These are phyloP conservation scores for Candida sanyaensis DNA, from an alignment of 1,139 yeast species.

Conservation along the genomic window DNA sequence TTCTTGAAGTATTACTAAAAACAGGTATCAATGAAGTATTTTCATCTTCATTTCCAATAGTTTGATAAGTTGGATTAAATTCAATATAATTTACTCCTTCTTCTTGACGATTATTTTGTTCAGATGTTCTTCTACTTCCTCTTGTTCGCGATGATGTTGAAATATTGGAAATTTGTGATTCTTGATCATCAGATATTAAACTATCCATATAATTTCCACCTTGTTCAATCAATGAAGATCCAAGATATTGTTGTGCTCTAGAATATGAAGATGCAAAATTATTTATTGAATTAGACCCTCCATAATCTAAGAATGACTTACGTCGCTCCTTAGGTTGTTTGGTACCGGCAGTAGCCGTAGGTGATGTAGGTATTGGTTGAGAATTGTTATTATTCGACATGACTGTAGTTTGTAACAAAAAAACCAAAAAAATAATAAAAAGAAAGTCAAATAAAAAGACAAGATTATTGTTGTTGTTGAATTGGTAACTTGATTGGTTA, in stretches of 20 bases:
- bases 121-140: background rate
- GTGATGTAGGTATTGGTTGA: background rate
- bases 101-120: background rate
- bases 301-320: conserved; percentile 28
- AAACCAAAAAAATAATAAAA: background rate
- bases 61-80: background rate
- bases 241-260: conserved; percentile 67
- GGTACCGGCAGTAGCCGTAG: background rate
- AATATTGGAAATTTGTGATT: background rate
- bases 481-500: no score
- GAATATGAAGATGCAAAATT: conserved; percentile 79
- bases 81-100: background rate
- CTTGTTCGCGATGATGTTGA: conserved; percentile 1
- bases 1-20: conserved; percentile 9
- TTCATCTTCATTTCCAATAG: conserved; percentile 14
- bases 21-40: conserved; percentile 15
- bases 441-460: background rate
- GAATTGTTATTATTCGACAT: background rate
- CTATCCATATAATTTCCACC: conserved; percentile 9
- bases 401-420: background rate
- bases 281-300: conserved; percentile 68
- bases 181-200: background rate
- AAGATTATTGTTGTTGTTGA: no score
- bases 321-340: conserved; percentile 10
- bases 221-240: conserved; percentile 26